phyloP scores from a whole-genome alignment of 2,329 filamentous ascomycete species.

The Cercospora canescens region DNA sequence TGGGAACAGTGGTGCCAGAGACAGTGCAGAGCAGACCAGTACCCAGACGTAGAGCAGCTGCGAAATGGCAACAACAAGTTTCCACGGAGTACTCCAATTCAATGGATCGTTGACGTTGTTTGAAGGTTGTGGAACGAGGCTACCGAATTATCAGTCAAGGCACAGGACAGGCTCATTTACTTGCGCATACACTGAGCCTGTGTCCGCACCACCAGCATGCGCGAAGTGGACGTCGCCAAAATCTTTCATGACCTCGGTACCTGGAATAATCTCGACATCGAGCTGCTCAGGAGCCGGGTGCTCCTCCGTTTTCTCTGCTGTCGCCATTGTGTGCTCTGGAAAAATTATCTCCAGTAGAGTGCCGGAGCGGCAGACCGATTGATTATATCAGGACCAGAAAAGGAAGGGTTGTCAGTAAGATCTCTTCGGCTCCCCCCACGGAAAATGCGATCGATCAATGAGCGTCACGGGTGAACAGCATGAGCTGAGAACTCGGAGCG shows the following conservation, averaged over 20 bases:
- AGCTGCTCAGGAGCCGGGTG: constrained; percentile 24
- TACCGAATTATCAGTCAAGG: constrained; percentile 9
- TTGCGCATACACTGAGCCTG: constrained; percentile 30
- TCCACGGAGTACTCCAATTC: constrained; percentile 33
- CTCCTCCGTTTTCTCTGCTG: constrained; percentile 3
- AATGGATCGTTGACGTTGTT: constrained; percentile 29
- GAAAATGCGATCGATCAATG: not conserved
- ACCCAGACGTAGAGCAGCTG: constrained; percentile 47
- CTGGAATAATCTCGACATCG: constrained; percentile 33
- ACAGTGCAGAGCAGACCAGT: constrained; percentile 44
- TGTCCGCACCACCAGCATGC: constrained; percentile 28
- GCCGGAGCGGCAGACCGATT: not conserved
- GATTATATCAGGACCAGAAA: not conserved
- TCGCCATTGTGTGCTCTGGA: not conserved
- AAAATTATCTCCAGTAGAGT: not conserved
- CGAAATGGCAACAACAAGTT: constrained; percentile 38
- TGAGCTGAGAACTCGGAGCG: not conserved
- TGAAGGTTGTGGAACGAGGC: constrained; percentile 32
- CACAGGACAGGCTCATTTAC: not conserved
- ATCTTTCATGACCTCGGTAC: constrained; percentile 35
- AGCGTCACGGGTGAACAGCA: not conserved
- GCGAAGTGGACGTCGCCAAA: constrained; percentile 30
- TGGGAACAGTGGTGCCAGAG: constrained; percentile 47
- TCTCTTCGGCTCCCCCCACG: not conserved
- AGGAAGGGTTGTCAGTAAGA: not conserved